Evolutionary conservation across 2,329 filamentous ascomycete genomes (phyloP), one percentile per base, ranked within the genome.

Genomic region (Aaosphaeria pasadenensis): DNA sequence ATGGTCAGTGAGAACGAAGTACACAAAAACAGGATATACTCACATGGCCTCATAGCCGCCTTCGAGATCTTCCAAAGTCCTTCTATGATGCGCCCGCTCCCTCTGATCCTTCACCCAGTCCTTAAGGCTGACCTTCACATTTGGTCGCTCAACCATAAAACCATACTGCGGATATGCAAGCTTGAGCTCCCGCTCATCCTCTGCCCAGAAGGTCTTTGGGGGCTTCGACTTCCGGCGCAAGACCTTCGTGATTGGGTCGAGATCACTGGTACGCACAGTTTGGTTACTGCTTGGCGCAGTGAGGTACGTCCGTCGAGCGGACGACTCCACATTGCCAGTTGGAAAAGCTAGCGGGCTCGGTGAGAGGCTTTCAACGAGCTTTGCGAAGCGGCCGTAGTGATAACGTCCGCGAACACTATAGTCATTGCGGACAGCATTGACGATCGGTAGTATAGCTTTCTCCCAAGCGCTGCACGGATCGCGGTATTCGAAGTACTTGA

Each of bases 311-410:
- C 11, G 17, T 5, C 17, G 11, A 11, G 7, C 30, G 7, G 36
- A n/a, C 48, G 4, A 9, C n/a, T 5, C 35, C 33, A 28, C 44
- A 39, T 66, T 69, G 31, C 46, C 52, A n/a, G 61, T 55, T 2
- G 65, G 65, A 43, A 69, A 69, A 2, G 64, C 63, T 2, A 68
- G 47, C 5, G 57, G 55, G 43, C 63, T 66, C 5, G 65, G 64
- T 28, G 47, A 45, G 6, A 50, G 44, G 3, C 53, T 46, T 43
- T 70, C 66, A 35, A 70, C 55, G 47, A 65, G 67, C 7, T 52
- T 51, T 6, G 66, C 66, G 11, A 69, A 53, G 2, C 60, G 58
- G 4, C 66, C 66, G 43, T 70, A 69, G 47, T 64, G 48, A 5
- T 50, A 47, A 2, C 64, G 53, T 4, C 66, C 64, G 5, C 51